phyloP scores from a whole-genome alignment of 2,329 filamentous ascomycete genomes.

The Ophiosphaerella herpotricha region DNA sequence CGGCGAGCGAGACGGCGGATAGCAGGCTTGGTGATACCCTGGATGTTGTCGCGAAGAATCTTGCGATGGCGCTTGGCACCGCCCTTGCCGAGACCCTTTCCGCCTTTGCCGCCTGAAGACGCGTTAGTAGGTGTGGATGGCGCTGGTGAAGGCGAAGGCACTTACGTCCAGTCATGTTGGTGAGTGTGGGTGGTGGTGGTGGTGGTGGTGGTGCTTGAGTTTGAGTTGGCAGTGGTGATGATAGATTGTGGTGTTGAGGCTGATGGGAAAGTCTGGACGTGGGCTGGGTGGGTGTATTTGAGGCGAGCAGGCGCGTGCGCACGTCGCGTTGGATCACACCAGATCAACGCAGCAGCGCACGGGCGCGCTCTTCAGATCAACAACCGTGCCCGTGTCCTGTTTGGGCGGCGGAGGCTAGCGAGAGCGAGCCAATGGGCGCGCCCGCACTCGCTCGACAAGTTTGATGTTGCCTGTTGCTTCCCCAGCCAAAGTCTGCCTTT shows the following conservation, averaged over 20 bases:
- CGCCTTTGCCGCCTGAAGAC: slow-evolving; percentile 57
- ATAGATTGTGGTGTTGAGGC: slow-evolving; percentile 13
- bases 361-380: slow-evolving; percentile 39
- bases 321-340: slow-evolving; percentile 31
- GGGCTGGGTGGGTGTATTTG: slow-evolving; percentile 30
- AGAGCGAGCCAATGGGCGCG: slow-evolving; percentile 34
- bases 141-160: slow-evolving; percentile 23
- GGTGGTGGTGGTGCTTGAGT: slow-evolving; percentile 20
- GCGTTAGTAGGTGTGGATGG: slow-evolving; percentile 35
- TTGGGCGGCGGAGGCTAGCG: slow-evolving; percentile 24
- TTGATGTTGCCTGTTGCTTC: slow-evolving; percentile 24
- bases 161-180: slow-evolving; percentile 54
- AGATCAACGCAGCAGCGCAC: slow-evolving; percentile 38
- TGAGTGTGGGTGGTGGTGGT: slow-evolving; percentile 20
- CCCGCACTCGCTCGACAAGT: slow-evolving; percentile 17
- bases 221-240: slow-evolving; percentile 10
- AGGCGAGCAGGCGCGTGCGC: slow-evolving; percentile 30
- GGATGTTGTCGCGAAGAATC: slow-evolving; percentile 61
- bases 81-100: slow-evolving; percentile 60
- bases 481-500: slow-evolving; percentile 27
- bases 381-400: slow-evolving; percentile 33
- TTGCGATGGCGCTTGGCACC: slow-evolving; percentile 61
- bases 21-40: slow-evolving; percentile 60
- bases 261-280: slow-evolving; percentile 9
- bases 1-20: slow-evolving; percentile 60